Evolutionary conservation across 768 basidiomycete genomes (phyloP).

Genomic region (Hygrocybe coccinea): DNA sequence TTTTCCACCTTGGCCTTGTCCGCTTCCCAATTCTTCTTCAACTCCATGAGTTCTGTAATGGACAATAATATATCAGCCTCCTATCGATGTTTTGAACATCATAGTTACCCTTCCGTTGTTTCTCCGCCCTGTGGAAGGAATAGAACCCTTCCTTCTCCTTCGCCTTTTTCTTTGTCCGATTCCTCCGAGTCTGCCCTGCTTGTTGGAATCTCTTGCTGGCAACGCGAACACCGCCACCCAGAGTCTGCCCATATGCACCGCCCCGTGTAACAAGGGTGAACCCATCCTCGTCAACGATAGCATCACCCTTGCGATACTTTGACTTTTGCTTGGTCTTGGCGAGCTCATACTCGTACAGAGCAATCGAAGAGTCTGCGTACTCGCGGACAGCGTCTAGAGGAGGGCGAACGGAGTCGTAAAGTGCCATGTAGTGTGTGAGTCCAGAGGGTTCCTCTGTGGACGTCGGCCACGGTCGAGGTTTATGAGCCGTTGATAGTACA

Average conservation of each 20-base stretch:
- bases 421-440: constrained; percentile 62
- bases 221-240: constrained; percentile 72
- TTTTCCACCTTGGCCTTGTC: constrained; percentile 84
- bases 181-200: constrained; percentile 43
- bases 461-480: constrained; percentile 59
- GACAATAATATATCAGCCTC: background rate
- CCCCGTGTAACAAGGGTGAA: constrained; percentile 93
- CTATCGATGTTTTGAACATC: constrained; percentile 6
- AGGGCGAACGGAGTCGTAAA: constrained; percentile 67
- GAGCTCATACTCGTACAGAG: constrained; percentile 67
- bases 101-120: constrained; percentile 71
- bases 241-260: constrained; percentile 81
- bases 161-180: constrained; percentile 47
- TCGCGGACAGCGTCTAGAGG: constrained; percentile 65
- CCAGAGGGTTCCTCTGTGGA: constrained; percentile 60
- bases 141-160: constrained; percentile 80
- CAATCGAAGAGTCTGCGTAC: constrained; percentile 79
- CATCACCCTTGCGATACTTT: constrained; percentile 76
- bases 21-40: constrained; percentile 78
- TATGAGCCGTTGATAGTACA: constrained; percentile 51
- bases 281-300: constrained; percentile 89
- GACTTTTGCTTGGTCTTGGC: constrained; percentile 57
- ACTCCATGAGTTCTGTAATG: constrained; percentile 60
- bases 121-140: constrained; percentile 85
- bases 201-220: constrained; percentile 64